Evolutionary conservation across 495 filamentous ascomycete species (phyloP).

Genomic region (Peziza echinospora): DNA sequence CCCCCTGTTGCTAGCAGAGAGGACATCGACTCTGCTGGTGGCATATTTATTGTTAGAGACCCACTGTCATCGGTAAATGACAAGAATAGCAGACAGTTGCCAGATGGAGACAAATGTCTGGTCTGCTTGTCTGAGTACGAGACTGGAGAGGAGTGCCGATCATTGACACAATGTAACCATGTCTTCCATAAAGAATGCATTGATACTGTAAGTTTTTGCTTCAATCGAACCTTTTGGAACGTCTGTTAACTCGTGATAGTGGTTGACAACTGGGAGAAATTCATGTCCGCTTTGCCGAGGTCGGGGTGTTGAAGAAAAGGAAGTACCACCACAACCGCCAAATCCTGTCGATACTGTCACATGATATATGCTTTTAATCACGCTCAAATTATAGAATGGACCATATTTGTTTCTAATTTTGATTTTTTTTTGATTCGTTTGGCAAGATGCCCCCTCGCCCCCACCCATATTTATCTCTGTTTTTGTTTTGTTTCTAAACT

Average conservation of each 20-base stretch:
- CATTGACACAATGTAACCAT: conserved; percentile 45
- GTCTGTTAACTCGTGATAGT: conserved; percentile 26
- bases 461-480: too few species aligned
- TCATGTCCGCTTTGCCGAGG: conserved; percentile 56
- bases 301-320: conserved; percentile 41
- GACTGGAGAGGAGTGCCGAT: conserved; percentile 37
- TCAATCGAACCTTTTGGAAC: too few species aligned
- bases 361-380: too few species aligned
- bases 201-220: conserved; percentile 53
- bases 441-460: too few species aligned
- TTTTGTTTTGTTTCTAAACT: too few species aligned
- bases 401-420: too few species aligned
- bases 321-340: background rate
- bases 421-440: too few species aligned
- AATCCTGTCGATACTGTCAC: too few species aligned
- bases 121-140: conserved; percentile 57
- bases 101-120: conserved; percentile 40
- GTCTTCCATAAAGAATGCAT: conserved; percentile 56
- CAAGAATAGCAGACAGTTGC: conserved; percentile 25
- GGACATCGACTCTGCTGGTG: conserved; percentile 43
- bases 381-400: too few species aligned
- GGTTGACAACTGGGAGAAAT: conserved; percentile 60
- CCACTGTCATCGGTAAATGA: conserved; percentile 19
- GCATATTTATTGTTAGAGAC: conserved; percentile 27
- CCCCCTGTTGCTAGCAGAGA: conserved; percentile 48